Percentiles rank a stretch among this genome's conserved stretches.
Evolutionary conservation across 2,329 filamentous ascomycete species (phyloP).

Genomic region (Penicillium polonicum): DNA sequence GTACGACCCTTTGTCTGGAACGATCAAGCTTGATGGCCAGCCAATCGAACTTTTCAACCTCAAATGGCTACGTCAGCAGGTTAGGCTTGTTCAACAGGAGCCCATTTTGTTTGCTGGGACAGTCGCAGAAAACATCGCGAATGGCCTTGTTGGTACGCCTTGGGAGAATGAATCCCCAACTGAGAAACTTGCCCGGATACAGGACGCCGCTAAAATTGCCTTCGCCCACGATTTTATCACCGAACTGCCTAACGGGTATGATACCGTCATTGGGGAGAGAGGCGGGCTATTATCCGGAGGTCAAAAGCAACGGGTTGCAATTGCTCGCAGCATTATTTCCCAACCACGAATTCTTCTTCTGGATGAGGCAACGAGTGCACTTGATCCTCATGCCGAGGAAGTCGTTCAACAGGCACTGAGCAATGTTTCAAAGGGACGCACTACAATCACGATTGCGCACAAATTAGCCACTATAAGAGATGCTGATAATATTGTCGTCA

Average conservation of each 20-base stretch:
- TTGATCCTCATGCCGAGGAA: conserved; percentile 84
- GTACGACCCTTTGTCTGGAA: conserved; percentile 55
- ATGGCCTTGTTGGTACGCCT: conserved; percentile 61
- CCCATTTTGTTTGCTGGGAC: conserved; percentile 79
- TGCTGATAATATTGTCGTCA: conserved; percentile 50
- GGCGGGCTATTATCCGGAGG: conserved; percentile 81
- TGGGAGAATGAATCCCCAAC: conserved; percentile 62
- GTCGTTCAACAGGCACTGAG: conserved; percentile 83
- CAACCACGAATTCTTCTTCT: conserved; percentile 81
- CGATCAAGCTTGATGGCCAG: conserved; percentile 40
- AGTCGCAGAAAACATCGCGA: conserved; percentile 75
- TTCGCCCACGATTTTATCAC: conserved; percentile 79
- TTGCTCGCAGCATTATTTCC: conserved; percentile 75
- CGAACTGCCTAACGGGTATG: conserved; percentile 72
- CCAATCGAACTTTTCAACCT: conserved; percentile 37
- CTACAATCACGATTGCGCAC: conserved; percentile 45
- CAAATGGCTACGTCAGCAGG: conserved; percentile 24
- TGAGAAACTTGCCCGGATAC: conserved; percentile 33
- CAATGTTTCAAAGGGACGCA: conserved; percentile 59
- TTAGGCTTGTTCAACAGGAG: conserved; percentile 56
- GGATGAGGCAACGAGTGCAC: conserved; percentile 84
- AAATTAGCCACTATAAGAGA: conserved; percentile 44
- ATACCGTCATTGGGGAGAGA: conserved; percentile 80
- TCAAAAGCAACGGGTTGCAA: conserved; percentile 90
- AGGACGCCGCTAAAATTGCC: conserved; percentile 19